Evolutionary conservation across 192 early-diverging fungal species (phyloP), one percentile per base, ranked within the genome.

Genomic region (Entomortierella lignicola): DNA sequence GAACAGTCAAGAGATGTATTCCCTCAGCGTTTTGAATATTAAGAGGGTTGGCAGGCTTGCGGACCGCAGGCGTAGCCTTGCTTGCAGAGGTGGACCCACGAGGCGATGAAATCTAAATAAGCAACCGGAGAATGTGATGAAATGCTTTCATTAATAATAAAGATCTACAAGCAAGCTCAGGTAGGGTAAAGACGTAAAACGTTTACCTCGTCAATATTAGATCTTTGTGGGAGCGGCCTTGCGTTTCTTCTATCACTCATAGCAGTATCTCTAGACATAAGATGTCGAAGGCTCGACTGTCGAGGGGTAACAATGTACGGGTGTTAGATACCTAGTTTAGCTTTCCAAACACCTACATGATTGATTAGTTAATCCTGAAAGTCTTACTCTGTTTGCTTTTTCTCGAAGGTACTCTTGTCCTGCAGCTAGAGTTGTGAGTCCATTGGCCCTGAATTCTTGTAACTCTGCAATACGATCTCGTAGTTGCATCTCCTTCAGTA

Each of bases 361-460:
- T 5, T 47, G 44, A 47, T 4, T 15, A 15, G 44, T 15, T n/a
- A 37, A 8, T 26, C 59, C 43, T n/a, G 8, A 4, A 26, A 26
- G 7, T 10, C 83, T 48, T 50, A 88, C 72, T 27, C 82, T 72
- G 50, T 89, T 86, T 7, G 84, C 73, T 61, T 90, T 89, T 47
- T 92, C 89, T n/a, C 81, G 72, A 53, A 92, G 88, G 67, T 93
- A 98, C 27, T 92, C 91, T 23, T 89, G 85, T 0, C 92, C 92
- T 42, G 94, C 91, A 23, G 84, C 84, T 7, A 91, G 77, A 0
- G 91, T 89, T 4, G 90, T 93, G 25, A 97, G 85, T n/a, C 97
- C 97, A 73, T 94, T 95, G 57, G 92, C 87, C 37, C 95, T 85
- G 85, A 91, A 98, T 74, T 97, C 95, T 67, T 97, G 95, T 29